Conservation (phyloP, 2,329 filamentous ascomycete species). For the Rutstroemia sp. region DNA sequence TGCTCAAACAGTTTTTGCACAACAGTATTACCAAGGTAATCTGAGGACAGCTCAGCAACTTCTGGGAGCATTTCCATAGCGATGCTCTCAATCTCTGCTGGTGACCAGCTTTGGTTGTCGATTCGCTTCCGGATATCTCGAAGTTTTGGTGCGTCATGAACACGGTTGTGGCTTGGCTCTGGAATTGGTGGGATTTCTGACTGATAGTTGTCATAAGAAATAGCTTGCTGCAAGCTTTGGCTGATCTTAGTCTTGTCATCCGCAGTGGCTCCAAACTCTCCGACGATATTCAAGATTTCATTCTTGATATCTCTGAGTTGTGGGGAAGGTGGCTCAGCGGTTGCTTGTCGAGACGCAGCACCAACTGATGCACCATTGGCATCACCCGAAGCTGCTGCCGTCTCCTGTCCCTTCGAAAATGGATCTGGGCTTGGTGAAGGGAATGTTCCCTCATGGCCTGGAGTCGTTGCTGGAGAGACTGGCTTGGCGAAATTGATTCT, state of each 20-base stretch:
- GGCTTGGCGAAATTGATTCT: constrained; percentile 97
- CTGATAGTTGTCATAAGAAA: constrained; percentile 63
- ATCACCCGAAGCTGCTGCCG: constrained; percentile 33
- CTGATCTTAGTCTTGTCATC: constrained; percentile 71
- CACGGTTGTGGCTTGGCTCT: constrained; percentile 79
- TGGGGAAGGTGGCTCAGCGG: constrained; percentile 57
- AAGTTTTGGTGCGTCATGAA: constrained; percentile 90
- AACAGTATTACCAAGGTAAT: constrained; percentile 98
- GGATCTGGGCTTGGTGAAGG: constrained; percentile 89
- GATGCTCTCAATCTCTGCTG: constrained; percentile 84
- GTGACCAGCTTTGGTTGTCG: constrained; percentile 83
- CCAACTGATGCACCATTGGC: constrained; percentile 32
- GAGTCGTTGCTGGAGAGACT: constrained; percentile 80
- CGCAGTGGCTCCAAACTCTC: constrained; percentile 77
- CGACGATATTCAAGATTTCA: constrained; percentile 80
- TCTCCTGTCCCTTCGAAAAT: constrained; percentile 51
- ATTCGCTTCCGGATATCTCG: constrained; percentile 96
- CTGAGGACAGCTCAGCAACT: constrained; percentile 87
- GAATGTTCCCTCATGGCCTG: constrained; percentile 79
- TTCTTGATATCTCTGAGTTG: constrained; percentile 69
- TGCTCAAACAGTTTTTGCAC: constrained; percentile 98
- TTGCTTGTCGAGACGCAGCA: constrained; percentile 34
- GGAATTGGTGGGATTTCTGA: constrained; percentile 84
- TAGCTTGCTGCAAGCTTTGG: constrained; percentile 65
- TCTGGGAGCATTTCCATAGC: constrained; percentile 93